Conservation (phyloP, 2,329 filamentous ascomycete genomes). For the Fusarium sp. region DNA sequence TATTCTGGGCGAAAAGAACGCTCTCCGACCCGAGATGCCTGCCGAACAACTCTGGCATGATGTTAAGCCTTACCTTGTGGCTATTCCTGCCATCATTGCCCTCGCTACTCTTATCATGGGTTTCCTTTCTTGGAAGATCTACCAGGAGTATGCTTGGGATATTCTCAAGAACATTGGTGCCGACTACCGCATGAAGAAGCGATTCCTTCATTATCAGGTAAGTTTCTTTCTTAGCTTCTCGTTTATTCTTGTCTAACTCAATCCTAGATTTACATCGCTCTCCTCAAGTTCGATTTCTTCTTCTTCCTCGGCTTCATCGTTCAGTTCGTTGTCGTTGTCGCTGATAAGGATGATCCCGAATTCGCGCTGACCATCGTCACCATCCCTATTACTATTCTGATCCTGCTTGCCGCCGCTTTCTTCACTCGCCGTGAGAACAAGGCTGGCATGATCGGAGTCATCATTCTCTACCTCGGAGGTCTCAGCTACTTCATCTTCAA, state of each 20-base stretch:
- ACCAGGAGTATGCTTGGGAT: constrained; percentile 98
- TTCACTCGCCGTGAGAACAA: constrained; percentile 87
- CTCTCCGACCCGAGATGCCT: constrained; percentile 55
- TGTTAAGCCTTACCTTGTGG: constrained; percentile 80
- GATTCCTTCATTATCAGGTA: constrained; percentile 97
- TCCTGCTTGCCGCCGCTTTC: constrained; percentile 85
- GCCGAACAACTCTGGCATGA: constrained; percentile 70
- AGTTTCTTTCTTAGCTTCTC: constrained; percentile 35
- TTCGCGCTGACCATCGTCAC: constrained; percentile 89
- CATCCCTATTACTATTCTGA: constrained; percentile 89
- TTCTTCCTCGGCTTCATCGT: constrained; percentile 99
- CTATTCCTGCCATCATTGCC: constrained; percentile 86
- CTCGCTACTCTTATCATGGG: constrained; percentile 78
- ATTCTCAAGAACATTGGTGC: constrained; percentile 99
- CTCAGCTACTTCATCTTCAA: constrained; percentile 98
- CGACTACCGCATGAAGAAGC: constrained; percentile 94
- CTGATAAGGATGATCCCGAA: constrained; percentile 74
- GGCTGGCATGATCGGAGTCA: constrained; percentile 79
- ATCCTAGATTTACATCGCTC: constrained; percentile 89
- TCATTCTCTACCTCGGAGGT: constrained; percentile 87
- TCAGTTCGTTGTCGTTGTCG: constrained; percentile 95
- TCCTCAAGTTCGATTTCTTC: constrained; percentile 99
- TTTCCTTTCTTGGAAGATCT: constrained; percentile 91
- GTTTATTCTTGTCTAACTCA: background rate
- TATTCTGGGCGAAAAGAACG: constrained; percentile 58